Conservation (phyloP, 805 yeast genomes). For the Pichia insulana region DNA sequence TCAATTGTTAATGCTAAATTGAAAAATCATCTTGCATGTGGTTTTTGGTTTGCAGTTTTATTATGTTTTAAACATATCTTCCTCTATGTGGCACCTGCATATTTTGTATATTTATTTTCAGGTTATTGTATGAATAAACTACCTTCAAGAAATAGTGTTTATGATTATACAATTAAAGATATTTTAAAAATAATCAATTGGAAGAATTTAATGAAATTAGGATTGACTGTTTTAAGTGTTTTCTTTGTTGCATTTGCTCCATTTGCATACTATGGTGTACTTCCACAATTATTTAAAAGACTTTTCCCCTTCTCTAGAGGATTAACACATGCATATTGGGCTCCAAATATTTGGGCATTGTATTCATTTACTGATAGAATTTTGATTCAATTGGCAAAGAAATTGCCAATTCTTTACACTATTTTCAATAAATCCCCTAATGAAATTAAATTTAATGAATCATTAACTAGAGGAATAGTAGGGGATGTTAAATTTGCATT, state of each 20-base stretch:
- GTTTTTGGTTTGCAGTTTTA: constrained; percentile 60
- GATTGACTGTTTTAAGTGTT: constrained; percentile 49
- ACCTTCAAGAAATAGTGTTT: constrained; percentile 14
- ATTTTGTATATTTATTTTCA: constrained; percentile 68
- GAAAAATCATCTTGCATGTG: constrained; percentile 49
- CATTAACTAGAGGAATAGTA: constrained; percentile 73
- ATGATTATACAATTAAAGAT: constrained; percentile 17
- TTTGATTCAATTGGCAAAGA: constrained; percentile 36
- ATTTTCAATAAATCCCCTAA: constrained; percentile 5
- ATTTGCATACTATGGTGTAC: constrained; percentile 50
- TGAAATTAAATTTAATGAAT: constrained; percentile 1
- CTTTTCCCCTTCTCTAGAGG: constrained; percentile 93
- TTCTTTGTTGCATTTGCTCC: constrained; percentile 72
- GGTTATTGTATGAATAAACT: constrained; percentile 51
- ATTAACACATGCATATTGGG: constrained; percentile 97
- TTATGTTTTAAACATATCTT: constrained; percentile 93
- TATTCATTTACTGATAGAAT: constrained; percentile 77
- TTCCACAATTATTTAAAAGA: constrained; percentile 58
- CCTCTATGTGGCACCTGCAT: constrained; percentile 89
- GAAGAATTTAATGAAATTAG: constrained; percentile 53
- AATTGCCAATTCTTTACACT: constrained; percentile 12
- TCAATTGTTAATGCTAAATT: constrained; percentile 66
- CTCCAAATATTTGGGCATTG: constrained; percentile 95
- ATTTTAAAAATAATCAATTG: constrained; percentile 33
- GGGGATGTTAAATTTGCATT: constrained; percentile 82